Percentiles rank a stretch among this genome's conserved stretches.
Conservation (phyloP, 139 green algal species). For the Spirogloea muscicola region DNA sequence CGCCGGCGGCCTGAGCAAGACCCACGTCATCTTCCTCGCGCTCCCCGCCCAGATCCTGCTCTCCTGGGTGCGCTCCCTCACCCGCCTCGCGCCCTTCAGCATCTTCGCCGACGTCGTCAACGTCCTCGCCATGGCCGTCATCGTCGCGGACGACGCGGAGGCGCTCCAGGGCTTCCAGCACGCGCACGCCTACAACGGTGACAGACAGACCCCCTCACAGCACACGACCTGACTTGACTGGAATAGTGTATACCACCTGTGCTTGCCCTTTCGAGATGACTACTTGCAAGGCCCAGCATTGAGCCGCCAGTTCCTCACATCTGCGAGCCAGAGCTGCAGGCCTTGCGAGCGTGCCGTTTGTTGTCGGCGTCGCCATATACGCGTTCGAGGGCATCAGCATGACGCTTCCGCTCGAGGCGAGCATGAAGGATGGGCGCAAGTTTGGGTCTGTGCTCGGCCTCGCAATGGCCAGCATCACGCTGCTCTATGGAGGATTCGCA, state of each 20-base stretch:
- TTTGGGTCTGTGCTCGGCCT: constrained; percentile 42
- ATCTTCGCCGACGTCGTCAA: constrained; percentile 53
- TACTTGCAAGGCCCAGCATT: too few species aligned
- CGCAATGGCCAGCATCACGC: constrained; percentile 42
- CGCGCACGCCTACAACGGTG: too few species aligned
- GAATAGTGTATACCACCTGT: too few species aligned
- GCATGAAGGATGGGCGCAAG: constrained; percentile 47
- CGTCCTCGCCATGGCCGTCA: constrained; percentile 45
- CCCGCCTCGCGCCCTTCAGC: constrained; percentile 50
- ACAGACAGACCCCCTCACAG: too few species aligned
- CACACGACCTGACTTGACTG: too few species aligned
- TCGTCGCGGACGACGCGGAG: constrained; percentile 43
- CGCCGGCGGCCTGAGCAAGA: too few species aligned
- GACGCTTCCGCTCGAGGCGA: constrained; percentile 56
- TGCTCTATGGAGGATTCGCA: constrained; percentile 51
- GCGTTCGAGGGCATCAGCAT: constrained; percentile 62
- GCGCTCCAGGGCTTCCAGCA: too few species aligned
- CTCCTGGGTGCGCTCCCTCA: constrained; percentile 40
- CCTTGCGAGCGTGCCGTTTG: constrained; percentile 45
- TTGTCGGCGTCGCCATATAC: constrained; percentile 60
- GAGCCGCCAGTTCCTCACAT: too few species aligned
- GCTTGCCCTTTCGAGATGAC: too few species aligned
- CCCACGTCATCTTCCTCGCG: constrained; percentile 13
- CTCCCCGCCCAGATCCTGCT: constrained; percentile 30
- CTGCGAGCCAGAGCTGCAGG: too few species aligned